Evolutionary conservation across 2,329 filamentous ascomycete species (phyloP), one percentile per base, ranked within the genome.

Genomic region (Neofusicoccum cordaticola): DNA sequence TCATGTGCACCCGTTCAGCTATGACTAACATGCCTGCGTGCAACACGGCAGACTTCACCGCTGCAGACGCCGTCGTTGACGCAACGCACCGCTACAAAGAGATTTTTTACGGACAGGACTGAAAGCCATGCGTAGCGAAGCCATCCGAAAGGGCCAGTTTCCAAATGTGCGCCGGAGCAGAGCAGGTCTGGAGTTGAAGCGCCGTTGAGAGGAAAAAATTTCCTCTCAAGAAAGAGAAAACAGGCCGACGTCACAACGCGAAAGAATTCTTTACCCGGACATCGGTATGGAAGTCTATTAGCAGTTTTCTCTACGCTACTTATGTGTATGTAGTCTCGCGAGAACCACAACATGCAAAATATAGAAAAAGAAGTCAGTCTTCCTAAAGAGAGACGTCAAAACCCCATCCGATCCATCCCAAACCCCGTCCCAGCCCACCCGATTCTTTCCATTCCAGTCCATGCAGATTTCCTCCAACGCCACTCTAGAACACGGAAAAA

Each of bases 11-110:
- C n/a, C 8, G n/a, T 9, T 3, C 27, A 31, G 37, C 37, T 12
- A 7, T 47, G 35, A 41, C 39, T 61, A 34, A 61, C 35, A 22
- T 12, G 27, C 22, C 3, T 22, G 22, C 22, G 2, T 34, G 15
- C 2, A 3, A 17, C 27, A 15, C 27, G 6, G 7, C 69, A 94
- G 93, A 97, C 79, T 91, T 90, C 77, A 84, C 83, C 62, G 84
- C 92, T 39, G 90, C 88, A 66, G 88, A 91, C 65, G 86, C 89
- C 0, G 90, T 97, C 2, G 93, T 97, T 15, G 91, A 97, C 65
- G 89, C 88, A 41, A 95, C 92, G 39, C 93, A 97, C 78, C 85
- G 88, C 57, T 87, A 92, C 74, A 91, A 90, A 73, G 82, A 87
- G 67, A 89, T 98, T 60, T 97, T 97, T 75, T 93, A 91, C 73